Evolutionary conservation across 768 basidiomycete genomes (phyloP).

Genomic region (Suillus fuscotomentosus): DNA sequence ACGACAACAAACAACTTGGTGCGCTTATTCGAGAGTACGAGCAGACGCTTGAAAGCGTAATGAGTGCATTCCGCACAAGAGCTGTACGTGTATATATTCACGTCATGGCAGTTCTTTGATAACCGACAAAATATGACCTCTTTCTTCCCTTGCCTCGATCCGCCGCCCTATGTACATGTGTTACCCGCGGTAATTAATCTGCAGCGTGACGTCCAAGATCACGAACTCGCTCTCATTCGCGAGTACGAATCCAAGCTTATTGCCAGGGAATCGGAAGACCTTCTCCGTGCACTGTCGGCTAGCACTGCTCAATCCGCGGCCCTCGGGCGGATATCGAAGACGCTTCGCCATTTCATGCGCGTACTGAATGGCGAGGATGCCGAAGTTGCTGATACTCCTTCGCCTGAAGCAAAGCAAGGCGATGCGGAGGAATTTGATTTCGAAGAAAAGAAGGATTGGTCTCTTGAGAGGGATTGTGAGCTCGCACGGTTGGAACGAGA

Average conservation of each 20-base stretch:
- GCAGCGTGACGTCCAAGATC: constrained; percentile 90
- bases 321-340: constrained; percentile 65
- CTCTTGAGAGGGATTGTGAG: constrained; percentile 89
- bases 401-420: constrained; percentile 7
- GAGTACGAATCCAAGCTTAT: constrained; percentile 90
- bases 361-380: constrained; percentile 65
- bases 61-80: constrained; percentile 86
- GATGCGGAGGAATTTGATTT: constrained; percentile 19
- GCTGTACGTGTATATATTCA: constrained; percentile 62
- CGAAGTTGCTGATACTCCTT: constrained; percentile 12
- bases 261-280: constrained; percentile 66
- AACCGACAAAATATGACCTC: not conserved
- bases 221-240: constrained; percentile 83
- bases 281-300: constrained; percentile 54
- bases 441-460: constrained; percentile 53
- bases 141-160: not conserved
- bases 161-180: not conserved
- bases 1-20: constrained; percentile 96
- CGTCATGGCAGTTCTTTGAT: not conserved
- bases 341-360: constrained; percentile 70
- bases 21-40: constrained; percentile 94
- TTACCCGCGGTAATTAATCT: not conserved
- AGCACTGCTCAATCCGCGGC: constrained; percentile 67
- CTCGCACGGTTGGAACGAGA: constrained; percentile 84
- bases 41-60: constrained; percentile 90